Evolutionary conservation across 306 rosid genomes (phyloP).

Genomic region (Hippophae gyantsensis): DNA sequence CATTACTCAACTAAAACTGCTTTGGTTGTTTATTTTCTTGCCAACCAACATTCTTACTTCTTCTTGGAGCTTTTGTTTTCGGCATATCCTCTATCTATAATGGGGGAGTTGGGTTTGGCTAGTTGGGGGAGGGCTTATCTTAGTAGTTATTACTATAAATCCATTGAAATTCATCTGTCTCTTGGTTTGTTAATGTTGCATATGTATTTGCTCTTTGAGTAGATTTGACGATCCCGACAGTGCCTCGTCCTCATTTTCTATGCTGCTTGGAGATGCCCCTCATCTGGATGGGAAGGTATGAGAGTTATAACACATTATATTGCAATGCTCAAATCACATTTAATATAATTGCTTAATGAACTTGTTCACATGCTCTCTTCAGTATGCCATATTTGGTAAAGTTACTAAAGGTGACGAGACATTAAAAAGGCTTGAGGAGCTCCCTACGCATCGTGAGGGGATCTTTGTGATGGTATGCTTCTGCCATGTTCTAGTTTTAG

Average conservation of each 20-base stretch:
- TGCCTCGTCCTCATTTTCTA: slow-evolving; percentile 73
- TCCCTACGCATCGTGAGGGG: slow-evolving; percentile 82
- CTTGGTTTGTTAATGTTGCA: neutral
- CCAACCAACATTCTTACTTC: too few species aligned
- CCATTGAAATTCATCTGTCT: slow-evolving; percentile 2
- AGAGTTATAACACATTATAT: neutral
- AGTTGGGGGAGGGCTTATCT: neutral
- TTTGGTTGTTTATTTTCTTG: too few species aligned
- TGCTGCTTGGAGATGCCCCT: slow-evolving; percentile 82
- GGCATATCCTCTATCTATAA: too few species aligned
- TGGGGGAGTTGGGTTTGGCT: too few species aligned
- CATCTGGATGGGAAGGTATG: slow-evolving; percentile 81
- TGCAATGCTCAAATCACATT: slow-evolving; percentile 13
- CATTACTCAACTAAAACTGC: too few species aligned
- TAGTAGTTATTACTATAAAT: slow-evolving; percentile 1
- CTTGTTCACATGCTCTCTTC: slow-evolving; percentile 25
- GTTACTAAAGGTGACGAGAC: slow-evolving; percentile 86
- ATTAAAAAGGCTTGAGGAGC: slow-evolving; percentile 67
- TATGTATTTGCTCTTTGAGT: slow-evolving; percentile 15
- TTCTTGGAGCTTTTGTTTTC: too few species aligned
- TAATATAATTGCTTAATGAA: slow-evolving; percentile 20
- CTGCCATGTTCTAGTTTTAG: neutral
- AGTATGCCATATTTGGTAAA: slow-evolving; percentile 92
- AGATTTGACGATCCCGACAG: slow-evolving; percentile 79
- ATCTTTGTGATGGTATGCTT: slow-evolving; percentile 79